Conservation (phyloP, 2,329 filamentous ascomycete species). For the Diaporthe longicolla region DNA sequence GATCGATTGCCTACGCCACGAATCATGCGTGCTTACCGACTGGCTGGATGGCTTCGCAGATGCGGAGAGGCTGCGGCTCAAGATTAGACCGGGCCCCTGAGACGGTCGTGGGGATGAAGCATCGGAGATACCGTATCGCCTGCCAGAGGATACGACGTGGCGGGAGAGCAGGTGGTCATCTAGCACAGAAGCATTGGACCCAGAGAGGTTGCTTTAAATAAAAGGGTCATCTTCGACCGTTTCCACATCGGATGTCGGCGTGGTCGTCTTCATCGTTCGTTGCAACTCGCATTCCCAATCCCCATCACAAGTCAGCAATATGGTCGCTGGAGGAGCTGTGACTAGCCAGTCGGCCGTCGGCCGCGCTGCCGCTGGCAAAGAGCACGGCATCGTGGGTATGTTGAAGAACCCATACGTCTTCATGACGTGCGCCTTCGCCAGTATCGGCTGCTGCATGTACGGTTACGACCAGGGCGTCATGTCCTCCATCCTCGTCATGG, state of each 20-base stretch:
- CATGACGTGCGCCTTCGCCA: constrained; percentile 47
- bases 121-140: constrained; percentile 8
- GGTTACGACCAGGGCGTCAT: constrained; percentile 75
- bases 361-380: constrained; percentile 54
- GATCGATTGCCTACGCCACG: neutral
- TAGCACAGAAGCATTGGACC: neutral
- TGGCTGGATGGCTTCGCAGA: neutral
- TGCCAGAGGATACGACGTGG: neutral
- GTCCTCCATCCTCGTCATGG: constrained; percentile 62
- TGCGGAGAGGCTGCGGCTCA: neutral
- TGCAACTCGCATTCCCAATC: neutral
- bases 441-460: constrained; percentile 52
- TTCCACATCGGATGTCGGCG: too few species aligned
- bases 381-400: constrained; percentile 56
- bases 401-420: constrained; percentile 58
- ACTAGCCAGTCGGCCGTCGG: constrained; percentile 55
- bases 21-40: neutral
- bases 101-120: neutral
- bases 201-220: neutral
- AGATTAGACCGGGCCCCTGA: neutral
- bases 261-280: neutral
- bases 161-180: neutral
- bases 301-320: constrained; percentile 24
- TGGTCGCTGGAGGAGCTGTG: constrained; percentile 38
- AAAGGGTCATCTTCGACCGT: neutral